Evolutionary conservation across 331 rosid genomes (phyloP).

Genomic region (Arachis monticola): DNA sequence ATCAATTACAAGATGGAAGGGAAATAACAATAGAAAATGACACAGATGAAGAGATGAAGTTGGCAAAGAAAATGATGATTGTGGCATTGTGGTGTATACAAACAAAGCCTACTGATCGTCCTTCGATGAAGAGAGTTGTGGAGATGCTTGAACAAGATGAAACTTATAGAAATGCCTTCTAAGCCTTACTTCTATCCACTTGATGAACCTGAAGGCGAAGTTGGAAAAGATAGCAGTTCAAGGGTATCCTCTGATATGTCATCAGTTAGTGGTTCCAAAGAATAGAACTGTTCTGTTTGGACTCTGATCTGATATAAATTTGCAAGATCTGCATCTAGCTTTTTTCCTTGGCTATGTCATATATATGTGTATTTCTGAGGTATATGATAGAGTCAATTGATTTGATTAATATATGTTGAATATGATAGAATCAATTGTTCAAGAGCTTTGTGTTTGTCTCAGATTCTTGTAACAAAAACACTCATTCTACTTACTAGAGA

Average conservation of each 20-base stretch:
- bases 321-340: not conserved
- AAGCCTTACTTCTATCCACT: constrained; percentile 12
- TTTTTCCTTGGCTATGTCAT: not conserved
- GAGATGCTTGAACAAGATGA: constrained; percentile 20
- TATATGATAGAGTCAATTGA: not conserved
- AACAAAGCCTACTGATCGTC: constrained; percentile 3
- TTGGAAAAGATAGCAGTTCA: not conserved
- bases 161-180: not conserved
- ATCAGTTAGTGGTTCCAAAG: not conserved
- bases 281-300: not conserved
- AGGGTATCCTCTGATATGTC: not conserved
- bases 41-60: constrained; percentile 25
- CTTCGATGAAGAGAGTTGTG: not conserved
- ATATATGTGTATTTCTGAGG: not conserved
- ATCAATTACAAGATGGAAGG: constrained; percentile 28
- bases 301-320: not conserved
- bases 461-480: too few relatives aligned
- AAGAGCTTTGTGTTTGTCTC: too few relatives aligned
- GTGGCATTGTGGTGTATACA: constrained; percentile 26
- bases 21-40: constrained; percentile 32
- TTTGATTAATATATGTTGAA: too few relatives aligned
- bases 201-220: not conserved
- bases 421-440: too few relatives aligned
- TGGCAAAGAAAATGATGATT: constrained; percentile 39
- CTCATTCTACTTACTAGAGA: too few relatives aligned